Evolutionary conservation across 805 yeast genomes (phyloP), one percentile per base, ranked within the genome.

Genomic region (Yueomyces sp.): DNA sequence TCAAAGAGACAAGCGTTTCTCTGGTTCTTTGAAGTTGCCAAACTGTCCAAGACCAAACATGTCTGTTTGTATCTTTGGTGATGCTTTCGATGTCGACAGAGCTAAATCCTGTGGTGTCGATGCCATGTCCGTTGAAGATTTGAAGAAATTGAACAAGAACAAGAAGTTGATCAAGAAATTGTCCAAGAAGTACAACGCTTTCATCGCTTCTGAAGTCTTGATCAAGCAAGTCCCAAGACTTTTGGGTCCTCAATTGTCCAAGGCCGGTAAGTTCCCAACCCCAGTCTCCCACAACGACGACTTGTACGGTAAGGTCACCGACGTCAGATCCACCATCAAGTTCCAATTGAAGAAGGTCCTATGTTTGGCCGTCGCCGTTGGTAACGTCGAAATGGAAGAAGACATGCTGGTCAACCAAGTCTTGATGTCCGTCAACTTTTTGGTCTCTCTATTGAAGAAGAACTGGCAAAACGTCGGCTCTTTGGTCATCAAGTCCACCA

Each of bases 381-480:
- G 96, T 74, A 79, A 92, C 92, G 96, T 92, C 64, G 98, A 88
- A 74, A 92, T 92, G 98, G 94, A 84, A 66, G 92, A 90, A 79
- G 96, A 87, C 62, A 77, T 78, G 63, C 76, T 92, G 67, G 94
- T 84, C 65, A 85, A 90, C 81, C 98, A 92, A 76, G 86, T 92
- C 77, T 79, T 92, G 86, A 80, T 92, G 92, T 79, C 99, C 60
- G 79, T 94, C 60, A 92, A 92, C 95, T 92, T 92, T 82, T 84
- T 92, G 72, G 98, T 92, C 61, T 92, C 99, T 59, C 77, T 92
- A 73, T 81, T 92, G 72, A 92, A 92, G 95, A 92, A 92, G 90
- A 86, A 92, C 95, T 92, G 99, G 99, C 99, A 92, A 81, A 92
- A 92, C 76, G 96, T 92, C 69, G 98, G 98, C 66, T 92, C 98